Percentiles rank a stretch among this genome's conserved stretches.
phyloP scores from a whole-genome alignment of 1,284 basidiomycete species.

The Waitea zeae region DNA sequence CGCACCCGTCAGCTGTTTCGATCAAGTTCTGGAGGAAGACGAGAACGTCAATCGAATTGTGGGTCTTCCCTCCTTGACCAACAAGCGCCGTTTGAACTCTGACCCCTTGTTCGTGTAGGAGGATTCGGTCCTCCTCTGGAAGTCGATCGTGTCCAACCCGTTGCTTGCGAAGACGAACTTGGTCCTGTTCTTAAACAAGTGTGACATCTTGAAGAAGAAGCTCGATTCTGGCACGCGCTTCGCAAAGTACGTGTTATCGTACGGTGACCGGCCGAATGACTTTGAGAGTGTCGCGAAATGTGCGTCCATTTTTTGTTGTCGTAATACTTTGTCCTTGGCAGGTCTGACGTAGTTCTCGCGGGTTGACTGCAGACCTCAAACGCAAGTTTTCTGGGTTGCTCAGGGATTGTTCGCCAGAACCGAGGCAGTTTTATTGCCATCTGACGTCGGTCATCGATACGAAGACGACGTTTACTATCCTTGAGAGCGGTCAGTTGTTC shows the following conservation, averaged over 20 bases:
- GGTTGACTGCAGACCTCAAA: slow-evolving; percentile 63
- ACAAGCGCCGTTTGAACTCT: too few species aligned
- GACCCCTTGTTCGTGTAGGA: slow-evolving; percentile 23
- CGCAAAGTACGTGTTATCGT: slow-evolving; percentile 54
- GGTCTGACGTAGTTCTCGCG: slow-evolving; percentile 24
- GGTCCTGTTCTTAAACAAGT: slow-evolving; percentile 68
- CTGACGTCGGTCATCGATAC: slow-evolving; percentile 25
- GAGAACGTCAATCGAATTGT: slow-evolving; percentile 52
- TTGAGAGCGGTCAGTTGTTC: slow-evolving; percentile 45
- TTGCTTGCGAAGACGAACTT: slow-evolving; percentile 55
- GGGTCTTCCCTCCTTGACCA: slow-evolving; percentile 10
- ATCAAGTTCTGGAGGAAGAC: slow-evolving; percentile 59
- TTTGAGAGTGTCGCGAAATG: slow-evolving; percentile 56
- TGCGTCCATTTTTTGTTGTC: slow-evolving; percentile 12
- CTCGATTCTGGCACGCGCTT: slow-evolving; percentile 41
- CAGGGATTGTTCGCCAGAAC: slow-evolving; percentile 16
- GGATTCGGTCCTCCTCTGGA: slow-evolving; percentile 69
- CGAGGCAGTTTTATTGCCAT: neutral
- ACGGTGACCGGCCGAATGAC: slow-evolving; percentile 55
- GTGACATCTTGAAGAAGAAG: slow-evolving; percentile 55
- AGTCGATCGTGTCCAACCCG: slow-evolving; percentile 57
- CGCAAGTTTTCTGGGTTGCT: slow-evolving; percentile 68
- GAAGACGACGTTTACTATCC: slow-evolving; percentile 56
- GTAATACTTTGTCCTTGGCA: neutral
- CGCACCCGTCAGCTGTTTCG: slow-evolving; percentile 64